phyloP scores from a whole-genome alignment of 176 grass and related monocot species.

The Musa acuminata region DNA sequence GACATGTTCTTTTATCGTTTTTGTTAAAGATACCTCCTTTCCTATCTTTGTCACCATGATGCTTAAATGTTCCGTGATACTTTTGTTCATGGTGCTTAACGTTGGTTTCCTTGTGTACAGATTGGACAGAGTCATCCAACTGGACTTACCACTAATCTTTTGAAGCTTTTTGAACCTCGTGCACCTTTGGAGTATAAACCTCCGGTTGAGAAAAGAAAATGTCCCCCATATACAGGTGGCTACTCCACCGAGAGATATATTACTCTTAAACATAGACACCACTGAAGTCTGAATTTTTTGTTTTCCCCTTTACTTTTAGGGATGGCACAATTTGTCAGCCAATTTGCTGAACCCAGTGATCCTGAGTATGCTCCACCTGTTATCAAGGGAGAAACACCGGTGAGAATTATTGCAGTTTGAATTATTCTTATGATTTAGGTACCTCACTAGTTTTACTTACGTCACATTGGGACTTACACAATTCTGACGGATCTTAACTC shows the following conservation, averaged over 20 bases:
- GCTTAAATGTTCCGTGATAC: too few species aligned
- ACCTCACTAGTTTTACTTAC: too few species aligned
- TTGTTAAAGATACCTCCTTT: too few species aligned
- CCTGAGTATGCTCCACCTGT: constrained; percentile 56
- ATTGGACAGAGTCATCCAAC: constrained; percentile 87
- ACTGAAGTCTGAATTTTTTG: not conserved
- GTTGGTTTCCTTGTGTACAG: constrained; percentile 21
- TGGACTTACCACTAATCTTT: constrained; percentile 65
- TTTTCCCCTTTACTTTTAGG: constrained; percentile 21
- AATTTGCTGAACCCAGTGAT: constrained; percentile 44
- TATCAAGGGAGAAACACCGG: constrained; percentile 43
- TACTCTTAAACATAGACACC: not conserved
- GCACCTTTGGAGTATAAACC: constrained; percentile 67
- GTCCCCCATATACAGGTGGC: constrained; percentile 47
- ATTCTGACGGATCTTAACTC: too few species aligned
- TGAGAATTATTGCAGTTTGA: constrained; percentile 4
- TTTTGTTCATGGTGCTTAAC: not conserved
- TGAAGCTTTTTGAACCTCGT: constrained; percentile 89
- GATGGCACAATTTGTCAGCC: constrained; percentile 49
- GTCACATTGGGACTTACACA: too few species aligned
- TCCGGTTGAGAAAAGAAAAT: constrained; percentile 64
- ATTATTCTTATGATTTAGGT: too few species aligned
- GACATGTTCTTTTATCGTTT: too few species aligned
- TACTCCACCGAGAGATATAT: not conserved
- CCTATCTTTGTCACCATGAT: too few species aligned